Conservation (phyloP, 148 eudicot genomes). For the Amaranthus cruentus region DNA sequence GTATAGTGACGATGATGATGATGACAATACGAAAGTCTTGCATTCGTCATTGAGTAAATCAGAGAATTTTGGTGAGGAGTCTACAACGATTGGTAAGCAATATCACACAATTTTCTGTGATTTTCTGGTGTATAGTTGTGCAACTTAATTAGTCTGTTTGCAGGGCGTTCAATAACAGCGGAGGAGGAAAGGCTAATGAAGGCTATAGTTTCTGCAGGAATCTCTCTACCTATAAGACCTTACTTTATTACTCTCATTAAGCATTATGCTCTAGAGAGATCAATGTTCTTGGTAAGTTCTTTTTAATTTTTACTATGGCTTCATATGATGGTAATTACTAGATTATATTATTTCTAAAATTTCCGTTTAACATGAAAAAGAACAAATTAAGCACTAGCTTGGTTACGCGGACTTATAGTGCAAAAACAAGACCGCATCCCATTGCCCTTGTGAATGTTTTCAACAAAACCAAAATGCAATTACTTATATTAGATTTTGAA, state of each 20-base stretch:
- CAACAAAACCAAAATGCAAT: neutral
- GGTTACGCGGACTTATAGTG: neutral
- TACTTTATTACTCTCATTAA: conserved; percentile 8
- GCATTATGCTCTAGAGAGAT: neutral
- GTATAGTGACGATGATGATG: neutral
- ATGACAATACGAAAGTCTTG: neutral
- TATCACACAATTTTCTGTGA: neutral
- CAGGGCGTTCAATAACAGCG: neutral
- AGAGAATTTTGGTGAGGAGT: neutral
- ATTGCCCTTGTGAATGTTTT: neutral
- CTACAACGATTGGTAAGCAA: neutral
- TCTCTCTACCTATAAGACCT: conserved; percentile 15
- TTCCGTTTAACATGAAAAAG: neutral
- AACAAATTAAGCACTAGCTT: neutral
- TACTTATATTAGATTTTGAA: too few relatives aligned
- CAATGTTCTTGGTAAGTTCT: conserved; percentile 13
- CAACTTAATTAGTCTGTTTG: neutral
- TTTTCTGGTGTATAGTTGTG: neutral
- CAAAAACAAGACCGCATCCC: neutral
- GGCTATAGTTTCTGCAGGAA: conserved; percentile 14
- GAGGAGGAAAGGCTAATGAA: neutral
- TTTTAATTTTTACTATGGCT: neutral
- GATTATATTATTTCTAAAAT: neutral
- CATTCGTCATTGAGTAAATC: neutral
- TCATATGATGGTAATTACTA: too few relatives aligned